Evolutionary conservation across 192 early-diverging fungal species (phyloP).

Genomic region (Phlyctochytrium bullatum): DNA sequence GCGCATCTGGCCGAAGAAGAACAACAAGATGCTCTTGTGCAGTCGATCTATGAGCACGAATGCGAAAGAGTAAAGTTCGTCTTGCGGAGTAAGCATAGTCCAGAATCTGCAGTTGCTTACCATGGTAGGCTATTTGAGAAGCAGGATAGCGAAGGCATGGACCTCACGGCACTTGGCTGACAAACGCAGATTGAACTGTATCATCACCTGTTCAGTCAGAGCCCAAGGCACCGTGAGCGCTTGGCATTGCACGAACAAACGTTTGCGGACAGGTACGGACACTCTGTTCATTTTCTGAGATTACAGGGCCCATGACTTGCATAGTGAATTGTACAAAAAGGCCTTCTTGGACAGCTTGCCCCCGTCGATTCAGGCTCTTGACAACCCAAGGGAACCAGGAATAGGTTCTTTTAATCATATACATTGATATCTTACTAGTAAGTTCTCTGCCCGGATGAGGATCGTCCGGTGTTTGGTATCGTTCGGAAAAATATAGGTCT

Average conservation of each 20-base stretch:
- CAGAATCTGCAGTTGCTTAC: not conserved
- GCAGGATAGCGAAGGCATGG: slow-evolving; percentile 8
- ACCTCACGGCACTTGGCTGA: not conserved
- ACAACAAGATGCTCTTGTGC: not conserved
- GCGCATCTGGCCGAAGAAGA: not conserved
- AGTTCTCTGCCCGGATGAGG: not conserved
- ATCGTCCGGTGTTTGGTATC: not conserved
- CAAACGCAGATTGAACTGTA: not conserved
- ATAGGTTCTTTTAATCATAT: too few species aligned
- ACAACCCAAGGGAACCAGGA: too few species aligned
- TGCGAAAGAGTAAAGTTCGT: slow-evolving; percentile 19
- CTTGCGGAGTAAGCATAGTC: not conserved
- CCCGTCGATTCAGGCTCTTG: too few species aligned
- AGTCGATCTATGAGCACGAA: slow-evolving; percentile 11
- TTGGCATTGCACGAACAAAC: not conserved
- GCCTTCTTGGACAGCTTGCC: too few species aligned
- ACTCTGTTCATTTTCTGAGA: not conserved
- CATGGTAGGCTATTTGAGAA: slow-evolving; percentile 11
- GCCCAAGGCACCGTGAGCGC: not conserved
- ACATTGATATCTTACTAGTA: not conserved
- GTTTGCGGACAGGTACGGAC: not conserved
- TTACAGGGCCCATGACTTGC: too few species aligned
- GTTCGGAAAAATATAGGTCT: not conserved
- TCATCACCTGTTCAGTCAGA: not conserved
- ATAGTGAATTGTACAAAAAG: too few species aligned